Evolutionary conservation across 1,139 yeast species (phyloP), one percentile per base, ranked within the genome.

Genomic region (Scheffersomyces quercinus): DNA sequence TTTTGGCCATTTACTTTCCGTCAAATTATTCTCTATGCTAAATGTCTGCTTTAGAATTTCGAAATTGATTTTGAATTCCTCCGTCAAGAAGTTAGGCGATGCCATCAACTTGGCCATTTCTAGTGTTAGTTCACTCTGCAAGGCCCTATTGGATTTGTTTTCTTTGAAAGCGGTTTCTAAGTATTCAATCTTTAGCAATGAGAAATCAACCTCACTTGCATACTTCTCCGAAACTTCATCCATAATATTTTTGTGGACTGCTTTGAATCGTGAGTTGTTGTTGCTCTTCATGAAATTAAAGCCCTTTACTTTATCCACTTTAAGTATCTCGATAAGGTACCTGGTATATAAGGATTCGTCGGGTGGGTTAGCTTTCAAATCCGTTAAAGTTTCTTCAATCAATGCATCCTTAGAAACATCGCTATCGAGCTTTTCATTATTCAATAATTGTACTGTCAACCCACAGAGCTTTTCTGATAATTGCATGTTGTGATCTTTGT

Each of bases 1-100:
- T 43, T 70, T 69, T 9, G 75, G 75, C 75, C 75, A 69, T 13
- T 52, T 50, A 3, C 60, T 51, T 16, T 64, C 66, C 1, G 49
- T 43, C 37, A 72, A 56, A 2, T 62, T 49, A 43, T 67, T 70
- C 37, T 70, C 72, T 3, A 65, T 48, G 37, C 47, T 46, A 44
- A 55, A 74, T 1, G 75, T 64, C 7, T 57, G 52, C 29, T 52
- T 48, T 5, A 72, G 49, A 8, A 65, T 59, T 5, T 45, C 47
- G 35, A 70, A 60, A 43, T 69, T 67, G 29, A 55, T 54, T 2
- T 45, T 37, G 20, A 56, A 58, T 8, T 44, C 54, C 38, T 59
- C 66, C 28, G 45, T 49, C 30, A 39, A 47, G 15, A 47, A 45
- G 35, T 54, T 48, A 3, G 45, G 38, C 1, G 46, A 39, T 1